Evolutionary conservation across 177 flowering plant genomes (phyloP).

Genomic region (Tripterygium wilfordii): DNA sequence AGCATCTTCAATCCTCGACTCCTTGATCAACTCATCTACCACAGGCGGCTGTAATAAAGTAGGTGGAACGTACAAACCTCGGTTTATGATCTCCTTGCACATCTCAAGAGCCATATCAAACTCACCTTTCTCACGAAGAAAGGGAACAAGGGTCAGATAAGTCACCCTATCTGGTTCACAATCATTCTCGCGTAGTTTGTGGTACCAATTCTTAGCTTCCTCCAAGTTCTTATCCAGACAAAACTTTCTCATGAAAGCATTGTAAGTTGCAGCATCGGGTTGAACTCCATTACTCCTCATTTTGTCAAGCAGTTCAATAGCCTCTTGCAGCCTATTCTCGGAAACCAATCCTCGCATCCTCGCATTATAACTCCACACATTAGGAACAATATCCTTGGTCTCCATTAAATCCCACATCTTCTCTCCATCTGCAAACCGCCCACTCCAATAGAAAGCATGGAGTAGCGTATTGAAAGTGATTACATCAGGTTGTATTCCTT

Average conservation of each 20-base stretch:
- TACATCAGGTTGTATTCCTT: slow-evolving; percentile 44
- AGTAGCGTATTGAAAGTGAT: slow-evolving; percentile 49
- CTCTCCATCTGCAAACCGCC: slow-evolving; percentile 36
- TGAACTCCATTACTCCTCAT: slow-evolving; percentile 24
- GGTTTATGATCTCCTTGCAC: slow-evolving; percentile 15
- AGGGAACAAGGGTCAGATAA: slow-evolving; percentile 27
- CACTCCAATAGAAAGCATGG: slow-evolving; percentile 21
- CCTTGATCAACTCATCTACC: slow-evolving; percentile 32
- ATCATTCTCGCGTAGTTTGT: slow-evolving; percentile 17
- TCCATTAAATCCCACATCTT: slow-evolving; percentile 48
- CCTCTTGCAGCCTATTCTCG: slow-evolving; percentile 25
- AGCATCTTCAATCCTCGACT: slow-evolving; percentile 24
- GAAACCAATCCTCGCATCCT: slow-evolving; percentile 35
- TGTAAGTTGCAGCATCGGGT: slow-evolving; percentile 28
- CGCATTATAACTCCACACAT: slow-evolving; percentile 36
- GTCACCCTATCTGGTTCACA: slow-evolving; percentile 20
- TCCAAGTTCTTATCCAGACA: slow-evolving; percentile 33
- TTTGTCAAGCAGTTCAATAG: slow-evolving; percentile 33
- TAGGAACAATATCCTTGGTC: slow-evolving; percentile 25
- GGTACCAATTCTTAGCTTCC: slow-evolving; percentile 37
- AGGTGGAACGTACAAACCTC: slow-evolving; percentile 7
- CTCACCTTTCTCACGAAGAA: slow-evolving; percentile 34
- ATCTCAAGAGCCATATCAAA: slow-evolving; percentile 32
- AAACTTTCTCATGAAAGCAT: slow-evolving; percentile 42
- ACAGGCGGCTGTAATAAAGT: slow-evolving; percentile 24